Base-by-base conservation (phyloP, 345 rosid genomes). In the Arabis hirsuta region DNA sequence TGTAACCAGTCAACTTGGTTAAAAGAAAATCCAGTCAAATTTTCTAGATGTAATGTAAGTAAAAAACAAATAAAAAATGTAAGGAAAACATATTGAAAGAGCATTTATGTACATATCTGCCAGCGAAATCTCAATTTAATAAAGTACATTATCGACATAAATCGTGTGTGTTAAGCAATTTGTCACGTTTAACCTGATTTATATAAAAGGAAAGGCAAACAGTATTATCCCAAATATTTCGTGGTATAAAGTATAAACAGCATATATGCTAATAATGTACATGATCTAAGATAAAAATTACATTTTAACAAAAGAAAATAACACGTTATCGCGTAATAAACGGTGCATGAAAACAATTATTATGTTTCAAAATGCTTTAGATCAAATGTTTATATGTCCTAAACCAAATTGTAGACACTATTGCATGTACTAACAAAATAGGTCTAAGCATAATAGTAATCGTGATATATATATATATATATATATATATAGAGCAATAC, bases 11-110 rank as follows among this genome's bases (percentile, higher is more conserved):
- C 65, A 72, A 56, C 12, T 24, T 47, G 41, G 20, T 19, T 12
- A 65, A 56, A 61, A 65, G 13, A 65, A 57, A 48, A 47, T 19
- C 12, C 51, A 12, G 52, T 54, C 56, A 72, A 62, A 62, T n/a
- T 54, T 22, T 62, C 6, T 54, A 19, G 36, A 61, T 5, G 27
- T 8, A 29, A 61, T 5, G 27, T 8, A 29, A 16, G 60, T 27
- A 34, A 29, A 29, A 29, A 29, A 36, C 41, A 14, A 14, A 39
- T 0, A 50, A 12, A 29, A 44, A 19, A 13, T 11, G 45, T 65
- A 3, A 5, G 36, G 48, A 55, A 39, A 55, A 45, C 56, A 36
- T 22, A 63, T 14, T 34, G 14, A 55, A 34, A 36, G 63, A 64
- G 62, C 56, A 55, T 54, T 72, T 43, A 55, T 36, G 14, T 53